A percentile compares a stretch with the other conserved stretches of the same genome.
Evolutionary conservation across 1,284 basidiomycete genomes (phyloP).

Genomic region (Tylopilus sp.): DNA sequence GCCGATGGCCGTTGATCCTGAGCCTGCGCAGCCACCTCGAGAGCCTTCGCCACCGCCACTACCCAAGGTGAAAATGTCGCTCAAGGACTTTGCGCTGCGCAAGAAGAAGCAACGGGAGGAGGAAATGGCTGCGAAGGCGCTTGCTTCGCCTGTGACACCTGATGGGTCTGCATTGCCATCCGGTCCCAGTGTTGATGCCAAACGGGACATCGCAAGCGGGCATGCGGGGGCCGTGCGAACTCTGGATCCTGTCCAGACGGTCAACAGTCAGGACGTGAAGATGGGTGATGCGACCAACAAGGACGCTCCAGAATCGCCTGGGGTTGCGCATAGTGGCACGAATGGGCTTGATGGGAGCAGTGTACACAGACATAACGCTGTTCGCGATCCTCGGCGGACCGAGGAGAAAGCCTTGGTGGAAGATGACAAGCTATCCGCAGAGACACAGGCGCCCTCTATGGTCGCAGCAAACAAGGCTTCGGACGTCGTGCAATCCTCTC

Average conservation of each 20-base stretch:
- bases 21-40: constrained; percentile 3
- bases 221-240: not conserved
- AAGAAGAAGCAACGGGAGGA: constrained; percentile 45
- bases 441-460: not conserved
- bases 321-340: not conserved
- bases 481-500: not conserved
- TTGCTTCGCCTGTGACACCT: constrained; percentile 21
- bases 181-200: constrained; percentile 23
- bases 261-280: constrained; percentile 12
- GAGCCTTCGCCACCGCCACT: constrained; percentile 27
- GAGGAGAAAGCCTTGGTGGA: not conserved
- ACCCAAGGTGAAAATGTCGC: constrained; percentile 48
- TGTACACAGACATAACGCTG: not conserved
- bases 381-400: not conserved
- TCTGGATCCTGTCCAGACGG: not conserved
- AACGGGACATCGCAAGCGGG: constrained; percentile 14
- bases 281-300: constrained; percentile 6
- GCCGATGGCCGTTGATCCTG: constrained; percentile 9
- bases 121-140: constrained; percentile 32
- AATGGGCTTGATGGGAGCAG: constrained; percentile 1
- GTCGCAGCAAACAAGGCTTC: not conserved
- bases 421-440: not conserved
- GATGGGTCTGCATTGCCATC: constrained; percentile 13
- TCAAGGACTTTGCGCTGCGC: constrained; percentile 46
- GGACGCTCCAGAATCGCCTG: not conserved